phyloP scores from a whole-genome alignment of 768 basidiomycete genomes.

The Coprinopsis strossmayeri region DNA sequence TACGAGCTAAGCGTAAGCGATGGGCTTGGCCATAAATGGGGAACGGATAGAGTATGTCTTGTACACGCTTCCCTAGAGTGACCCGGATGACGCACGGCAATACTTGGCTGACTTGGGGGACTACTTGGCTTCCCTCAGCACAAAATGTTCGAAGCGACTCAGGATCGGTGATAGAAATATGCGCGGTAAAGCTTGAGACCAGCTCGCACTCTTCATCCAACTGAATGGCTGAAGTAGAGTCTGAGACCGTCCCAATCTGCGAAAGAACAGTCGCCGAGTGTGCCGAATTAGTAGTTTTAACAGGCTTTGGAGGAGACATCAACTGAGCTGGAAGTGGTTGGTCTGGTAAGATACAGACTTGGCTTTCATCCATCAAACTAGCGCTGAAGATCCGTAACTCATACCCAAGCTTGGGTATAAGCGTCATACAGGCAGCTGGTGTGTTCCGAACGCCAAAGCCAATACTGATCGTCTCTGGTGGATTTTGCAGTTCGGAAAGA shows the following conservation, averaged over 20 bases:
- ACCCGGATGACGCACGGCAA: constrained; percentile 12
- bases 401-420: constrained; percentile 22
- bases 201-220: constrained; percentile 22
- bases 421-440: constrained; percentile 5
- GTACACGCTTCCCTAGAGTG: constrained; percentile 1
- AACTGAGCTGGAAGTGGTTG: constrained; percentile 1
- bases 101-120: constrained; percentile 10
- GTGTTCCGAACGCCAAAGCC: constrained; percentile 23
- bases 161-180: constrained; percentile 14
- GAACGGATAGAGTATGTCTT: constrained; percentile 12
- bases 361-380: constrained; percentile 19
- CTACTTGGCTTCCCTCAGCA: constrained; percentile 9
- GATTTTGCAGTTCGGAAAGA: constrained; percentile 16
- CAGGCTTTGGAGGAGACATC: neutral
- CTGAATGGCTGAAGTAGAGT: constrained; percentile 14
- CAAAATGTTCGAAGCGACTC: constrained; percentile 12
- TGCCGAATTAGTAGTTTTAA: no score
- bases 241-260: constrained; percentile 15
- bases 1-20: constrained; percentile 41
- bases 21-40: constrained; percentile 7
- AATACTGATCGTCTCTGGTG: constrained; percentile 17
- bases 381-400: constrained; percentile 22
- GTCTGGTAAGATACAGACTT: constrained; percentile 25
- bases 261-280: no score
- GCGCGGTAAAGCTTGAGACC: constrained; percentile 12